Percentiles rank a stretch among this genome's conserved stretches.
Conservation (phyloP, 2,329 filamentous ascomycete species). For the Colletotrichum sidae region DNA sequence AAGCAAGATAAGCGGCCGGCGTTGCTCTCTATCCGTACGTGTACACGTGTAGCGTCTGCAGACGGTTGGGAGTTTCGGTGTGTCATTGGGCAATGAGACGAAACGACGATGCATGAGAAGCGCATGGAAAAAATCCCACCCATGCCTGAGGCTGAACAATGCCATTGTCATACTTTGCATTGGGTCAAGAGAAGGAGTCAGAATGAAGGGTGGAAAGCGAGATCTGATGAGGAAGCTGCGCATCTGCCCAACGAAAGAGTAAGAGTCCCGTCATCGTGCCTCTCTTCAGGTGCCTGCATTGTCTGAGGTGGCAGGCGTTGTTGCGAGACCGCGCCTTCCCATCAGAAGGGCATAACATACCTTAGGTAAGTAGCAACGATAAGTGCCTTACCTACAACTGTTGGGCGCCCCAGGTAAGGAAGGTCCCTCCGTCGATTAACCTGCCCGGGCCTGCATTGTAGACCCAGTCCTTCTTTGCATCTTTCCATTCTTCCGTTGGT, state of each 20-base stretch:
- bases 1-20: neutral
- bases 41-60: no score
- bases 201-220: no score
- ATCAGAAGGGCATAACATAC: no score
- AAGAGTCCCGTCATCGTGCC: no score
- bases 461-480: constrained; percentile 10
- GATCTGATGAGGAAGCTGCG: neutral
- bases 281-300: neutral
- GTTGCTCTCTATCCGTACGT: neutral
- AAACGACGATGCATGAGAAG: neutral
- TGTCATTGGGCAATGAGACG: neutral
- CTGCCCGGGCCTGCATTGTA: neutral
- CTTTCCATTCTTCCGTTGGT: constrained; percentile 11
- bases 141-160: neutral
- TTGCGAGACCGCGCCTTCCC: no score
- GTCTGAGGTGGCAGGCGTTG: no score
- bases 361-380: no score
- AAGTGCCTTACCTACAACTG: no score
- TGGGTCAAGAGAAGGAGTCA: constrained; percentile 2
- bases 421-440: neutral
- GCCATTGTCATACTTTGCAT: neutral
- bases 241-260: neutral
- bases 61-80: neutral
- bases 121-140: constrained; percentile 10
- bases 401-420: no score